These are phyloP conservation scores for Phoenix roebelenii DNA, from an alignment of 176 grass and related monocot species.

Conservation along the genomic window DNA sequence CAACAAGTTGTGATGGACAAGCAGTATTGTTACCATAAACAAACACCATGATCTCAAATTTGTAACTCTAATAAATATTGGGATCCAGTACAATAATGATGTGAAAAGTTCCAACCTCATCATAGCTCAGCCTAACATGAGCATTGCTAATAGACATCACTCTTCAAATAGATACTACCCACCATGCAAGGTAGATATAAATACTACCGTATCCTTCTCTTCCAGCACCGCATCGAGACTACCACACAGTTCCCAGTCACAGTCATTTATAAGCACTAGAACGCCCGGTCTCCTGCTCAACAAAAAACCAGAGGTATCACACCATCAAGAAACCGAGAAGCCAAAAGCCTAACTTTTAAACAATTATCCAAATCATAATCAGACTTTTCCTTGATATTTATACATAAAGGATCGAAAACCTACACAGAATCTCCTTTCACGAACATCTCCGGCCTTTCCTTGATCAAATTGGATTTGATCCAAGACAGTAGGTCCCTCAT, in stretches of 20 bases:
- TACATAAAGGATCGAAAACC: slow-evolving; percentile 1
- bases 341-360: too few species aligned
- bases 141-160: too few species aligned
- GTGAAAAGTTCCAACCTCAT: too few species aligned
- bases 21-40: too few species aligned
- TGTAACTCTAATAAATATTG: too few species aligned
- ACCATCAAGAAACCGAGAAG: too few species aligned
- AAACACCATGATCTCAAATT: too few species aligned
- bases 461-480: slow-evolving; percentile 87
- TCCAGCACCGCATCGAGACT: slow-evolving; percentile 64
- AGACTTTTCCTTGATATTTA: too few species aligned
- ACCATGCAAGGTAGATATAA: slow-evolving; percentile 89
- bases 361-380: too few species aligned
- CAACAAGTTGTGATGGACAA: too few species aligned
- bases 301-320: not conserved
- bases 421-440: slow-evolving; percentile 88
- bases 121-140: too few species aligned
- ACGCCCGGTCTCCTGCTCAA: slow-evolving; percentile 76
- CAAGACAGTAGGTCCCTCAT: slow-evolving; percentile 58
- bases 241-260: slow-evolving; percentile 81
- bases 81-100: too few species aligned
- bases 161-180: slow-evolving; percentile 30
- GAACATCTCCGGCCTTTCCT: slow-evolving; percentile 96
- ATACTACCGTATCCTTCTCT: slow-evolving; percentile 86
- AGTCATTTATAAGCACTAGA: slow-evolving; percentile 80